phyloP scores from a whole-genome alignment of 352 stramenopile genomes.

The Phytopythium vexans region DNA sequence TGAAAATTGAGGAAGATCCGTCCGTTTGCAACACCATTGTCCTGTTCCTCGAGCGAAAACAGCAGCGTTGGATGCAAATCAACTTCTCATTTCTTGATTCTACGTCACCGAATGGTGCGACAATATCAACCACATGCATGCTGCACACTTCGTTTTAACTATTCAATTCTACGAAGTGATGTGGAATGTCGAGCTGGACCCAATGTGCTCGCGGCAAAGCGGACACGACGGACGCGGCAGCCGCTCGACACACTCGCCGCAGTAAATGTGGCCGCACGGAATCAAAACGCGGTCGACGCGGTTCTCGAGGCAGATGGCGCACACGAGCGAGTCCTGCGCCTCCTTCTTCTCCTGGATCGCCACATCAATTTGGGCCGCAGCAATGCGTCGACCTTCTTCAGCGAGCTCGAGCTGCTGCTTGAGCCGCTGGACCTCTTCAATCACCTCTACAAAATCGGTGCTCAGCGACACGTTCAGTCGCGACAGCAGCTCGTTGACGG shows the following conservation, averaged over 20 bases:
- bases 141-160: too few relatives aligned
- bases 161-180: conserved; percentile 41
- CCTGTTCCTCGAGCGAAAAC: too few relatives aligned
- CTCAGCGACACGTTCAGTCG: conserved; percentile 71
- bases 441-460: conserved; percentile 56
- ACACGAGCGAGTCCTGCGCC: conserved; percentile 66
- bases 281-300: conserved; percentile 81
- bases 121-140: too few relatives aligned
- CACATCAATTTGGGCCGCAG: conserved; percentile 60
- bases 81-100: too few relatives aligned
- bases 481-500: conserved; percentile 71
- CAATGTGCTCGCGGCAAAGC: conserved; percentile 64
- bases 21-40: too few relatives aligned
- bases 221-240: conserved; percentile 64
- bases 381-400: conserved; percentile 55
- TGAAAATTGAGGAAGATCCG: too few relatives aligned
- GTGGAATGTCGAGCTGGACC: conserved; percentile 61
- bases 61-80: too few relatives aligned
- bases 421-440: conserved; percentile 62
- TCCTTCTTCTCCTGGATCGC: conserved; percentile 75
- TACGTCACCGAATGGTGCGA: too few relatives aligned
- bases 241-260: conserved; percentile 51
- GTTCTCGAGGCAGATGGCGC: conserved; percentile 78
- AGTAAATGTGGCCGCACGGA: conserved; percentile 84
- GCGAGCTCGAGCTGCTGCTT: conserved; percentile 58